Evolutionary conservation across 192 early-diverging fungal species (phyloP).

Genomic region (Mortierella claussenii): DNA sequence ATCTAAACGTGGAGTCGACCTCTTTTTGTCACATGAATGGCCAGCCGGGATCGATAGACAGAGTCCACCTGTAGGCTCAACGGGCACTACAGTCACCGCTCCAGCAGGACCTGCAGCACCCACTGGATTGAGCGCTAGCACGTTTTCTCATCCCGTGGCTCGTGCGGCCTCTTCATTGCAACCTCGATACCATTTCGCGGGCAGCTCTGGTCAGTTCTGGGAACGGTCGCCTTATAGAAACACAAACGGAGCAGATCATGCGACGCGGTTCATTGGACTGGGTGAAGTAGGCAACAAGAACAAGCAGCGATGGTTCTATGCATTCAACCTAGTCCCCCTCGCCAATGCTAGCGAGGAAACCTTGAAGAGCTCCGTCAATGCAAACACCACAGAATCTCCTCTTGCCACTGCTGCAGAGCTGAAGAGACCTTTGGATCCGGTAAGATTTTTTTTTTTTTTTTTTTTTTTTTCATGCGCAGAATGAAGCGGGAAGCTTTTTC

Average conservation of each 20-base stretch:
- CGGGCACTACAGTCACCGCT: not conserved
- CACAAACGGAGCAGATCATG: slow-evolving; percentile 60
- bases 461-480: not conserved
- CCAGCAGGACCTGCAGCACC: slow-evolving; percentile 1
- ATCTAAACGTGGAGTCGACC: slow-evolving; percentile 68
- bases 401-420: slow-evolving; percentile 38
- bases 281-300: slow-evolving; percentile 70
- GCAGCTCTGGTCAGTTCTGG: slow-evolving; percentile 73
- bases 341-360: slow-evolving; percentile 36
- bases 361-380: slow-evolving; percentile 53
- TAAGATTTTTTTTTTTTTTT: slow-evolving; percentile 6
- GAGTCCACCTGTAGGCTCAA: not conserved
- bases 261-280: slow-evolving; percentile 88
- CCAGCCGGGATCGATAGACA: slow-evolving; percentile 62
- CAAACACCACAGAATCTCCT: slow-evolving; percentile 63
- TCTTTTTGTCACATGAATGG: slow-evolving; percentile 89
- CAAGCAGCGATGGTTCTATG: slow-evolving; percentile 93
- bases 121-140: slow-evolving; percentile 1
- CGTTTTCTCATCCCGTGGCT: slow-evolving; percentile 55
- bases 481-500: slow-evolving; percentile 19
- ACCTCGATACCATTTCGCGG: slow-evolving; percentile 93
- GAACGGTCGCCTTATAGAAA: slow-evolving; percentile 89
- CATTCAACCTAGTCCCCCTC: slow-evolving; percentile 84
- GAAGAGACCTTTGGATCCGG: slow-evolving; percentile 35
- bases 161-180: slow-evolving; percentile 60